phyloP scores from a whole-genome alignment of 148 eudicot species.

The Fagopyrum esculentum region DNA sequence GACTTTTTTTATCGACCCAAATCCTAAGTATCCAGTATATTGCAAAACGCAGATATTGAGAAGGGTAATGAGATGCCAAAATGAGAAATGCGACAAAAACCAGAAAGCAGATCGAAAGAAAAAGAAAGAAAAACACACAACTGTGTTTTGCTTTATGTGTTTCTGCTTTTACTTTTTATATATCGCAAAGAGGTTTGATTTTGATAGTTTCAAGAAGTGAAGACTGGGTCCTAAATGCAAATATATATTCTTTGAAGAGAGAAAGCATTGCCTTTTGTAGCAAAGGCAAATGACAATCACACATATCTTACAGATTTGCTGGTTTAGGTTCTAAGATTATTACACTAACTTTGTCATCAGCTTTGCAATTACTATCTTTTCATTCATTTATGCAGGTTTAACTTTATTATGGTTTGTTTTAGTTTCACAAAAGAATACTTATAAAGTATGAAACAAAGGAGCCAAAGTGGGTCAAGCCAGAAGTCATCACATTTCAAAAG shows the following conservation, averaged over 20 bases:
- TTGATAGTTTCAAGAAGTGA: slow-evolving; percentile 9
- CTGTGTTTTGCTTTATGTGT: slow-evolving; percentile 9
- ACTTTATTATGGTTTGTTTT: too few species aligned
- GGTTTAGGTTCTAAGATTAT: not conserved
- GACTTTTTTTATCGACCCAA: too few species aligned
- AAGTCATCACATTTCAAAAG: not conserved
- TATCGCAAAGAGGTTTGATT: slow-evolving; percentile 7
- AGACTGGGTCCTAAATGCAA: slow-evolving; percentile 12
- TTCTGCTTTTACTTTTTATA: slow-evolving; percentile 1
- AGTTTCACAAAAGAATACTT: too few species aligned
- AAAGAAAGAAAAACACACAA: slow-evolving; percentile 10
- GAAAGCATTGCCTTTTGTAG: slow-evolving; percentile 11
- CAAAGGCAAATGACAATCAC: slow-evolving; percentile 5
- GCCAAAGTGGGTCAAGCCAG: too few species aligned
- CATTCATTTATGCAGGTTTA: not conserved
- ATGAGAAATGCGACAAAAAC: slow-evolving; percentile 6
- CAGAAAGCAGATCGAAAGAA: slow-evolving; percentile 9
- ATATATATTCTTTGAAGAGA: not conserved
- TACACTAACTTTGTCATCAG: not conserved
- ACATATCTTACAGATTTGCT: slow-evolving; percentile 12
- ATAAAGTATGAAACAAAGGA: too few species aligned
- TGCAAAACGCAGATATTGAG: not conserved
- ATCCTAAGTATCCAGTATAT: not conserved
- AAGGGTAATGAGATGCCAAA: slow-evolving; percentile 4
- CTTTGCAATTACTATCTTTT: not conserved